phyloP scores from a whole-genome alignment of 1,284 basidiomycete genomes.

The Porodaedalea pini region DNA sequence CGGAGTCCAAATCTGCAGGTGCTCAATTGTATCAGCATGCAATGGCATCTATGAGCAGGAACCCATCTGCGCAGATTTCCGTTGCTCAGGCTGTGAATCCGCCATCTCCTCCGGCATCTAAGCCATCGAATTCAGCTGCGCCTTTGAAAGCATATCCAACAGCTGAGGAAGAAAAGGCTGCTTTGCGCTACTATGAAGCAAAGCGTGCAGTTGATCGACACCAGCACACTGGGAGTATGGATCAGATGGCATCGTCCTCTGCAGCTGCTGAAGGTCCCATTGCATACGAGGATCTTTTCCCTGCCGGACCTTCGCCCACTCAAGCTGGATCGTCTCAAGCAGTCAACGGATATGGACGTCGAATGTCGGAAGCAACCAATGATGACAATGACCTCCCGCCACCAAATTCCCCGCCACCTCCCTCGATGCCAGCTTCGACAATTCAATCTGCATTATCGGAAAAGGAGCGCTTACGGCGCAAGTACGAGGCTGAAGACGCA shows the following conservation, averaged over 20 bases:
- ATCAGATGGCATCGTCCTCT: slow-evolving; percentile 25
- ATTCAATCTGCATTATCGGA: slow-evolving; percentile 35
- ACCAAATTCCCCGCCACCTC: slow-evolving; percentile 33
- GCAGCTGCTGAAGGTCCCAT: slow-evolving; percentile 32
- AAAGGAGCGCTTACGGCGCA: slow-evolving; percentile 49
- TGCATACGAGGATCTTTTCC: slow-evolving; percentile 58
- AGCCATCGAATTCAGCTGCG: slow-evolving; percentile 16
- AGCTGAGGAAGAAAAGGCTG: slow-evolving; percentile 60
- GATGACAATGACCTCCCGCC: slow-evolving; percentile 33
- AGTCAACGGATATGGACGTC: neutral
- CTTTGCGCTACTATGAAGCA: slow-evolving; percentile 66
- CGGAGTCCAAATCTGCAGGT: slow-evolving; percentile 22
- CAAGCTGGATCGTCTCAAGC: neutral
- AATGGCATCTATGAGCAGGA: slow-evolving; percentile 23
- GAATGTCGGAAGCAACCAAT: neutral
- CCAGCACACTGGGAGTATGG: slow-evolving; percentile 36
- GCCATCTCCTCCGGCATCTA: slow-evolving; percentile 19
- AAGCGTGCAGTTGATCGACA: slow-evolving; percentile 62
- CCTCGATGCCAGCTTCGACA: slow-evolving; percentile 12
- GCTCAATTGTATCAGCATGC: slow-evolving; percentile 27
- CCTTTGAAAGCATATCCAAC: slow-evolving; percentile 29
- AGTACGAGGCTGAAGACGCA: slow-evolving; percentile 50
- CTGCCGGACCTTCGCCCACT: slow-evolving; percentile 30
- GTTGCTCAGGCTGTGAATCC: slow-evolving; percentile 41
- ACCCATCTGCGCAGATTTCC: slow-evolving; percentile 40